Evolutionary conservation across 1,284 basidiomycete genomes (phyloP).

Genomic region (Erythrobasidium hasegawianum): DNA sequence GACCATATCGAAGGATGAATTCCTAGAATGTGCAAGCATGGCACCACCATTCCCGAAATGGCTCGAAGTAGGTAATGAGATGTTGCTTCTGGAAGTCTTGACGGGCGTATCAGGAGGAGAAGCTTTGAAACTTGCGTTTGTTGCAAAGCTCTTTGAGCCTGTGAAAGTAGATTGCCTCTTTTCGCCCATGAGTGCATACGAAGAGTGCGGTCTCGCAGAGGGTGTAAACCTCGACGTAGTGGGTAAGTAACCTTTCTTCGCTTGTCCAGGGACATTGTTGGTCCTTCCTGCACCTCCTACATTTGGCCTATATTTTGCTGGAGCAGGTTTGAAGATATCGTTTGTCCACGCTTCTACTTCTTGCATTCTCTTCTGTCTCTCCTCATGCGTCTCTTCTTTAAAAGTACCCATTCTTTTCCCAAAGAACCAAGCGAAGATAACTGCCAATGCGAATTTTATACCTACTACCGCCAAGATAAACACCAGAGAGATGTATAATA

Average conservation of each 20-base stretch:
- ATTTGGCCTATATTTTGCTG: conserved; percentile 84
- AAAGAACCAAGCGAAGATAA: conserved; percentile 95
- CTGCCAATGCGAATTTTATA: conserved; percentile 94
- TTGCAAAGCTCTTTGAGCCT: conserved; percentile 9
- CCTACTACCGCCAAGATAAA: conserved; percentile 96
- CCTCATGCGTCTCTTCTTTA: conserved; percentile 85
- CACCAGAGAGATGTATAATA: conserved; percentile 89
- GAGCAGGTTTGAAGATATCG: conserved; percentile 92
- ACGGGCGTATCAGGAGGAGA: conserved; percentile 74
- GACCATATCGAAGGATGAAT: conserved; percentile 24
- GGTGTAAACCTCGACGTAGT: conserved; percentile 83
- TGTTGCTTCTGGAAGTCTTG: conserved; percentile 73
- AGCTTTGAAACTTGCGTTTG: conserved; percentile 47
- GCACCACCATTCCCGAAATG: neutral
- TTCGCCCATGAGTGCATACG: conserved; percentile 52
- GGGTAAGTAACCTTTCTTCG: conserved; percentile 66
- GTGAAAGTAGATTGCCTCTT: conserved; percentile 25
- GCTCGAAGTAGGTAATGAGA: conserved; percentile 57
- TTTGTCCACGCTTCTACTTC: conserved; percentile 96
- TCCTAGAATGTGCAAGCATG: conserved; percentile 9
- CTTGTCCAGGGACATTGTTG: conserved; percentile 49
- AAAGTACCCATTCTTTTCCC: conserved; percentile 92
- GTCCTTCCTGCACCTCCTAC: conserved; percentile 57
- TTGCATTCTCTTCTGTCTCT: conserved; percentile 82
- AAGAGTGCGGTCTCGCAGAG: conserved; percentile 55